Evolutionary conservation across 495 filamentous ascomycete species (phyloP).

Genomic region (Aspergillus egyptiacus): DNA sequence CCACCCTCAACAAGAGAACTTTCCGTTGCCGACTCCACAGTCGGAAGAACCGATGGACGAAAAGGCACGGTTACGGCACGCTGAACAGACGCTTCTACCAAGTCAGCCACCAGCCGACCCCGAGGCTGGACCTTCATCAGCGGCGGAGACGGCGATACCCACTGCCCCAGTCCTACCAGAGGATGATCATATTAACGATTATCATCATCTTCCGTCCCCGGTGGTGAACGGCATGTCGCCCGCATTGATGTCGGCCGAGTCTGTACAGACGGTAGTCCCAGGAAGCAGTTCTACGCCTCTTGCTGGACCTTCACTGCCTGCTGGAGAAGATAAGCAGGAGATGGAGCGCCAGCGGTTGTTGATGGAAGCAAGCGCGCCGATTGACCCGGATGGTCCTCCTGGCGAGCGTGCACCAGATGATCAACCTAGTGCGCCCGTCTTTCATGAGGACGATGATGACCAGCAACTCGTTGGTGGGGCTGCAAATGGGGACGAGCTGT

Average conservation of each 20-base stretch:
- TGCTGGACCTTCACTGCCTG: slow-evolving; percentile 13
- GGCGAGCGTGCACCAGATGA: slow-evolving; percentile 35
- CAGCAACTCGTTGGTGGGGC: slow-evolving; percentile 37
- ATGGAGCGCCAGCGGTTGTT: slow-evolving; percentile 69
- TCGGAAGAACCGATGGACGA: slow-evolving; percentile 55
- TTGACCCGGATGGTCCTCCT: slow-evolving; percentile 33
- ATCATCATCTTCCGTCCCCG: slow-evolving; percentile 31
- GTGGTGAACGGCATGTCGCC: slow-evolving; percentile 23
- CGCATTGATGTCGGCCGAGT: slow-evolving; percentile 37
- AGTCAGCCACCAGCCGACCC: slow-evolving; percentile 56
- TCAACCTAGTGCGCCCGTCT: slow-evolving; percentile 58
- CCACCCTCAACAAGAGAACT: slow-evolving; percentile 21
- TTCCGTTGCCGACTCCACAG: slow-evolving; percentile 48
- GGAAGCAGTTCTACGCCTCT: slow-evolving; percentile 14
- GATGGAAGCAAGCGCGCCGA: slow-evolving; percentile 65
- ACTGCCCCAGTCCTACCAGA: slow-evolving; percentile 38
- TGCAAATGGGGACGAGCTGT: slow-evolving; percentile 40
- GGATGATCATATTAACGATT: slow-evolving; percentile 35
- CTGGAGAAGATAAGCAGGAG: slow-evolving; percentile 77
- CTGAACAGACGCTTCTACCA: slow-evolving; percentile 64
- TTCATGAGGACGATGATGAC: slow-evolving; percentile 60
- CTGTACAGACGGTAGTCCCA: slow-evolving; percentile 34
- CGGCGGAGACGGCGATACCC: slow-evolving; percentile 18
- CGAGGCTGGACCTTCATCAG: slow-evolving; percentile 41
- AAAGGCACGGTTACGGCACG: slow-evolving; percentile 60